Evolutionary conservation across 805 yeast species (phyloP), one percentile per base, ranked within the genome.

Genomic region (Saturnispora bothae): DNA sequence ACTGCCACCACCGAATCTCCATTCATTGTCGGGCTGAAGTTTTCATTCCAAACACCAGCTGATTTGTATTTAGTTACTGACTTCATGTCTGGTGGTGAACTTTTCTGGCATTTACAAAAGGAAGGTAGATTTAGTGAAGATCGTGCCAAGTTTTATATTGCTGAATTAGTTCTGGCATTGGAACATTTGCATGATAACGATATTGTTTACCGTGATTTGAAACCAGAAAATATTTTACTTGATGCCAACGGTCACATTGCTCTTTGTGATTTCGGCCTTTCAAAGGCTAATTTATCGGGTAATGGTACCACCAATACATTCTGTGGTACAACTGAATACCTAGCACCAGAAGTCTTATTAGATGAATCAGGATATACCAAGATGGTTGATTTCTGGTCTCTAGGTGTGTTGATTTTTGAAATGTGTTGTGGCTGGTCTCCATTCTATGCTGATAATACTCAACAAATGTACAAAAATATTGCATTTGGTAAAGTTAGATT

Each of bases 401-500:
- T 92, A 42, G 98, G 98, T 43, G 98, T 92, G 19, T 66, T 92
- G 42, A 86, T 92, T 33, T 92, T 92, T 61, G 98, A 92, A 64
- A 92, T 92, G 98, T 88, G 97, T 61, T 92, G 97, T 64, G 98
- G 98, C 36, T 92, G 97, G 98, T 83, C 95, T 4, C 98, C 98
- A 39, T 92, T 92, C 60, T 92, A 85, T 54, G 98, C 97, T 20
- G 96, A 89, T 46, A 89, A 85, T 59, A 86, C 95, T 36, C 97
- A 92, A 65, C 96, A 92, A 61, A 92, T 92, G 98, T 92, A 92
- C 64, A 92, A 89, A 65, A 92, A 92, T 63, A 92, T 92, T 65
- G 98, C 97, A 4, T 92, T 86, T 62, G 98, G 98, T 45, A 92
- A 89, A 60, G 97, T 92, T 32, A 73, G 95, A 53, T 92, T 92